Evolutionary conservation across 352 stramenopile genomes (phyloP), one percentile per base, ranked within the genome.

Genomic region (Phytophthora brassicae): DNA sequence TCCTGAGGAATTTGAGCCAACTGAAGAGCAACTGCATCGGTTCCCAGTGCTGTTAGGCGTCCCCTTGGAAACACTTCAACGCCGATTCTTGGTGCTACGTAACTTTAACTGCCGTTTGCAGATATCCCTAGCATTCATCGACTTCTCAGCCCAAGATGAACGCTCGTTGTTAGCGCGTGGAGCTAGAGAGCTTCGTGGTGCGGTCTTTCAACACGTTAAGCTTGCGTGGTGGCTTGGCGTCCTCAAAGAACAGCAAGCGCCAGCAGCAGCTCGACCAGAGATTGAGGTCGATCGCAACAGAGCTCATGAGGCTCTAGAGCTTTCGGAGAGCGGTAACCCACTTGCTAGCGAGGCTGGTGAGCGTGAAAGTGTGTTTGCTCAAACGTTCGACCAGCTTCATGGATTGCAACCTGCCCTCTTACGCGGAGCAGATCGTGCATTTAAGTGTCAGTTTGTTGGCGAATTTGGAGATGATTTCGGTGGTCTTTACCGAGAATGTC

Each of bases 401-500:
- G 45, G 65, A 3, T 76, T 95, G 16, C 87, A 96, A 55, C 89
- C 90, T n/a, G 90, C 87, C 8, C 68, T 95, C 9, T 60, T 97
- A 31, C 77, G 91, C 19, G 85, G 89, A 1, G 73, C 81, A 2
- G 90, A 96, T 19, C 88, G 94, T 23, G 78, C 94, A 12, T 98
- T 97, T 72, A 96, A 97, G 63, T 95, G 85, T 50, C 84, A 97
- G 54, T 97, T 97, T 45, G 88, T 96, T 3, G 90, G 89, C 2
- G 89, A 97, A 64, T 95, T 93, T 64, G 89, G 86, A 3, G 88
- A 97, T 44, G 90, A 97, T 50, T 96, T 96, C 64, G 90, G 89
- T 16, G 90, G 90, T 0, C 64, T 96, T 17, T 97, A 97, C 68
- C 87, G 90, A 31, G 90, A 97, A 50, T 95, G 85, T 23, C 75